These are phyloP conservation scores for Aethionema arabicum DNA, from an alignment of 345 rosid genomes.

Conservation along the genomic window DNA sequence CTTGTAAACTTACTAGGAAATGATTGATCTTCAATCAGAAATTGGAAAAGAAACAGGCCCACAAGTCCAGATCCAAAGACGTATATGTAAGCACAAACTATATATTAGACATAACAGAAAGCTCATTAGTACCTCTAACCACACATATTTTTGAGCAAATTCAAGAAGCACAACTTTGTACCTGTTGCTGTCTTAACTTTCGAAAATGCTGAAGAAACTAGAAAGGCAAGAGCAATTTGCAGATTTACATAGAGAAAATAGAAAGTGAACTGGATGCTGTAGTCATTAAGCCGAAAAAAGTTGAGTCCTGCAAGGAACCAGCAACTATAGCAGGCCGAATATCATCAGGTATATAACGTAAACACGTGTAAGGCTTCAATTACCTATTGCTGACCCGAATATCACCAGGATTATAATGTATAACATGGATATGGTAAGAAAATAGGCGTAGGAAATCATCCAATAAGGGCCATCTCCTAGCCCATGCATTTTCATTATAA, in stretches of 20 bases:
- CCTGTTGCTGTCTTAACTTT: slow-evolving; percentile 88
- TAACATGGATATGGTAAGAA: slow-evolving; percentile 57
- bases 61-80: slow-evolving; percentile 88
- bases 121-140: neutral
- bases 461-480: slow-evolving; percentile 97
- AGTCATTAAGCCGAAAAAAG: slow-evolving; percentile 76
- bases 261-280: slow-evolving; percentile 69
- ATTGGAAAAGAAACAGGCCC: slow-evolving; percentile 67
- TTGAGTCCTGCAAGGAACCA: slow-evolving; percentile 67
- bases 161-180: slow-evolving; percentile 33
- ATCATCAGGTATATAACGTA: neutral
- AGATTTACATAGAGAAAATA: slow-evolving; percentile 73
- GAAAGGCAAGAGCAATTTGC: slow-evolving; percentile 81
- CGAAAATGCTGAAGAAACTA: slow-evolving; percentile 66
- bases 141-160: slow-evolving; percentile 8
- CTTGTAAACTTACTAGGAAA: slow-evolving; percentile 72
- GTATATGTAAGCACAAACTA: slow-evolving; percentile 70
- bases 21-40: slow-evolving; percentile 61
- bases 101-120: slow-evolving; percentile 18
- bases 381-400: slow-evolving; percentile 86
- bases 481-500: slow-evolving; percentile 99
- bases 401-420: slow-evolving; percentile 73
- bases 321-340: neutral
- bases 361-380: neutral
- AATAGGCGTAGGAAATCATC: slow-evolving; percentile 83